Evolutionary conservation across 768 basidiomycete genomes (phyloP).

Genomic region (Roridomyces roridus): DNA sequence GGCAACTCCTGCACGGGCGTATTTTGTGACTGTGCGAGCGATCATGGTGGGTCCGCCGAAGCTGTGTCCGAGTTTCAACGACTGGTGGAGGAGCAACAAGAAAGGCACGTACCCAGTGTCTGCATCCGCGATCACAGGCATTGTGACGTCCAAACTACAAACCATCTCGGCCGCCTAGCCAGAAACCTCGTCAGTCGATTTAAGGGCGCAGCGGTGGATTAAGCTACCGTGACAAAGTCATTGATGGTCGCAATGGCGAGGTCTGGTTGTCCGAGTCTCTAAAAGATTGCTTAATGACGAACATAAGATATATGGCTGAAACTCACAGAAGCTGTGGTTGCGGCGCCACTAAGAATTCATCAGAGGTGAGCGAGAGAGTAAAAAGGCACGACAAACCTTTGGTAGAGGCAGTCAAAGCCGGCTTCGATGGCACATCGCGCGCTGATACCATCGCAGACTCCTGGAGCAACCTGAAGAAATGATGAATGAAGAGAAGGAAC

Average conservation of each 20-base stretch:
- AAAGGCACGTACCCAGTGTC: conserved; percentile 52
- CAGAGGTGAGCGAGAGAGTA: neutral
- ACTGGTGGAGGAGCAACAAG: neutral
- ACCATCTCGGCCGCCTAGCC: conserved; percentile 53
- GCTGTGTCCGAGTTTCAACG: conserved; percentile 24
- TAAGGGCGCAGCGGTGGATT: neutral
- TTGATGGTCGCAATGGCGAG: conserved; percentile 61
- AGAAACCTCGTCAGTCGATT: neutral
- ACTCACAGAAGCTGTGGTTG: conserved; percentile 72
- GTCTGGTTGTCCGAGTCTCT: conserved; percentile 51
- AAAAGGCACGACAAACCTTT: conserved; percentile 51
- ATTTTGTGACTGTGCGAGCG: conserved; percentile 57
- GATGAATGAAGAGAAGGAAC: neutral
- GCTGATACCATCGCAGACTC: conserved; percentile 81
- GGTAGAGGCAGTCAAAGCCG: conserved; percentile 79
- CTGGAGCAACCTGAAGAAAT: conserved; percentile 65
- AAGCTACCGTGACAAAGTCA: conserved; percentile 53
- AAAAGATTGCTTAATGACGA: neutral
- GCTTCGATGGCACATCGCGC: conserved; percentile 82
- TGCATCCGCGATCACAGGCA: conserved; percentile 62
- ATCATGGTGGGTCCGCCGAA: conserved; percentile 63
- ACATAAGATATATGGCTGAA: no score
- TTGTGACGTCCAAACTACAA: conserved; percentile 49
- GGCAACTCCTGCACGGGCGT: conserved; percentile 56
- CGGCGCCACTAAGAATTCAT: conserved; percentile 60